Conservation (phyloP, 1,284 basidiomycete genomes). For the Ganoderma meredithae region DNA sequence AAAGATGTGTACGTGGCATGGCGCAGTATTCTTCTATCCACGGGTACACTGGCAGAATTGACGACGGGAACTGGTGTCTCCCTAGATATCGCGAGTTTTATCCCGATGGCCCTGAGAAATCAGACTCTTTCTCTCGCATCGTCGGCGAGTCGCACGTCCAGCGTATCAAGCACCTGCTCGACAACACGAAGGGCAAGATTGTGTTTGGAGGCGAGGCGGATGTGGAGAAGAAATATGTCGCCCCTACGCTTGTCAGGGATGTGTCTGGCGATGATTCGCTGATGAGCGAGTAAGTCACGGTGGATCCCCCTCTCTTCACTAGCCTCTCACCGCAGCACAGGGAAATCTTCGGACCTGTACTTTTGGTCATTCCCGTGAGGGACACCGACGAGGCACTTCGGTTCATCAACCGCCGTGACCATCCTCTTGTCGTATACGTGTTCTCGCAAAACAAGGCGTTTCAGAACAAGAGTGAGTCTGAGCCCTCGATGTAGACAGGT, state of each 20-base stretch:
- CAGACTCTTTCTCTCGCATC: constrained; percentile 56
- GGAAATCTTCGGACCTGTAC: constrained; percentile 48
- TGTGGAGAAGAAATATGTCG: constrained; percentile 63
- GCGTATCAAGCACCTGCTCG: constrained; percentile 70
- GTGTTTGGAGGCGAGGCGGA: constrained; percentile 78
- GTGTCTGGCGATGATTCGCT: constrained; percentile 71
- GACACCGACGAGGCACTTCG: constrained; percentile 76
- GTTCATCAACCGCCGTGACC: constrained; percentile 72
- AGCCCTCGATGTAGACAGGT: neutral
- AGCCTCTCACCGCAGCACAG: too few species aligned
- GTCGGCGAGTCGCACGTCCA: constrained; percentile 61
- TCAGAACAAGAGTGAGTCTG: constrained; percentile 62
- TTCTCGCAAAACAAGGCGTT: constrained; percentile 69
- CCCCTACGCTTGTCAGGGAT: constrained; percentile 73
- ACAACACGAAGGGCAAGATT: constrained; percentile 74
- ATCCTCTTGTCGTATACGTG: constrained; percentile 81
- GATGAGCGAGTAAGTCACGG: constrained; percentile 71
- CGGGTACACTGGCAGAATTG: neutral
- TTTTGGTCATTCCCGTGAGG: constrained; percentile 82
- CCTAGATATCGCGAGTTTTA: constrained; percentile 60
- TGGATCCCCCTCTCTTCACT: too few species aligned
- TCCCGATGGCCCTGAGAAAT: constrained; percentile 55
- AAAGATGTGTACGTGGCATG: constrained; percentile 60
- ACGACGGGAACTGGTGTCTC: neutral
- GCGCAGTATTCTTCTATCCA: neutral